Percentiles rank a stretch among this genome's conserved stretches.
Conservation (phyloP, 805 yeast species). For the Metschnikowia noctiluminum region DNA sequence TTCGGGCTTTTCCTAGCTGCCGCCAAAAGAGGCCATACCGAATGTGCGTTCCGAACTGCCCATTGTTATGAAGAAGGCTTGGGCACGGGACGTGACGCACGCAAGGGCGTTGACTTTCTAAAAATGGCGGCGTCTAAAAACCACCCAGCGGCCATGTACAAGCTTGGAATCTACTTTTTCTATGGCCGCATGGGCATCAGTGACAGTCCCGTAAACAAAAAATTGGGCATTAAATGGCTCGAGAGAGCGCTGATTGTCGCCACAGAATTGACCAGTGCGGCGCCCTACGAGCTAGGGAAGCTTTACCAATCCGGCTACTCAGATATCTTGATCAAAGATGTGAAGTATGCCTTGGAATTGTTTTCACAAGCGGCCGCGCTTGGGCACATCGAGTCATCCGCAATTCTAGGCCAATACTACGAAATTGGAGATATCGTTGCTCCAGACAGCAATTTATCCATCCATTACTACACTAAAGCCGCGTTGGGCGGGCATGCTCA, state of each 20-base stretch:
- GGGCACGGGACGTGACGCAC: conserved; percentile 85
- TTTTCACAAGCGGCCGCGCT: conserved; percentile 86
- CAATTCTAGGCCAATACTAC: conserved; percentile 76
- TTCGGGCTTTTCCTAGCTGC: conserved; percentile 77
- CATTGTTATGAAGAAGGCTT: conserved; percentile 91
- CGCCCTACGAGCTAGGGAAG: conserved; percentile 88
- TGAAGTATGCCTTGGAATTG: conserved; percentile 77
- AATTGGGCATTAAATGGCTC: conserved; percentile 90
- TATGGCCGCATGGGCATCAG: conserved; percentile 81
- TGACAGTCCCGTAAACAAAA: conserved; percentile 63
- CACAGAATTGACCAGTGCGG: conserved; percentile 81
- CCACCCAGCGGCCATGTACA: conserved; percentile 96
- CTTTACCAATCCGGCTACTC: conserved; percentile 80
- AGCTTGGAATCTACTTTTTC: conserved; percentile 83
- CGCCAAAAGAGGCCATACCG: conserved; percentile 90
- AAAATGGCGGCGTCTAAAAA: conserved; percentile 85
- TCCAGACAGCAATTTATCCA: conserved; percentile 76
- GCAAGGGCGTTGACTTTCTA: conserved; percentile 78
- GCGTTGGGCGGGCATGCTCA: conserved; percentile 84
- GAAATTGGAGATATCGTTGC: conserved; percentile 77
- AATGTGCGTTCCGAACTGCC: conserved; percentile 87
- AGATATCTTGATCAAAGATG: conserved; percentile 84
- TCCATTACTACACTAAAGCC: conserved; percentile 90
- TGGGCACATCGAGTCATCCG: conserved; percentile 79
- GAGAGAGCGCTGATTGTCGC: conserved; percentile 83